Evolutionary conservation across 2,329 filamentous ascomycete species (phyloP).

Genomic region (Xylariaceae sp.): DNA sequence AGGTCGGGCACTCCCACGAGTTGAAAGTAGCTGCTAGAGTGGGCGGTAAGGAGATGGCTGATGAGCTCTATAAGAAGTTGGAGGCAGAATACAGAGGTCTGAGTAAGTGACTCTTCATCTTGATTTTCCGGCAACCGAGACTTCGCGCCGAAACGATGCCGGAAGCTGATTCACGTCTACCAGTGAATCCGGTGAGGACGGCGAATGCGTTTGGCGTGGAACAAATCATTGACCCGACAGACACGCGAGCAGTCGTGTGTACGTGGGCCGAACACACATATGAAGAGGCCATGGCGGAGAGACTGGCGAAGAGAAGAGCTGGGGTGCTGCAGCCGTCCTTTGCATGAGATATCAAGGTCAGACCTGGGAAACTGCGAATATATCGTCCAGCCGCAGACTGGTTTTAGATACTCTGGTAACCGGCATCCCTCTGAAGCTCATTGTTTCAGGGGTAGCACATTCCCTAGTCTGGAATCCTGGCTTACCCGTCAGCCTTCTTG

Average conservation of each 20-base stretch:
- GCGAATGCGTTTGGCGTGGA: constrained; percentile 11
- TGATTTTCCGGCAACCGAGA: background rate
- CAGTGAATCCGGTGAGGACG: constrained; percentile 10
- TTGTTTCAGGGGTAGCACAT: too few relatives aligned
- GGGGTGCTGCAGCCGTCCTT: constrained; percentile 9
- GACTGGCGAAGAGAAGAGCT: constrained; percentile 8
- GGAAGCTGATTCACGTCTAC: background rate
- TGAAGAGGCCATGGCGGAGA: constrained; percentile 8
- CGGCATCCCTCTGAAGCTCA: too few relatives aligned
- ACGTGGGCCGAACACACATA: constrained; percentile 9
- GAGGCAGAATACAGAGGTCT: constrained; percentile 7
- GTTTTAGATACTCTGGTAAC: too few relatives aligned
- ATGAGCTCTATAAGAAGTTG: constrained; percentile 8
- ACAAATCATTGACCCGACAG: constrained; percentile 9
- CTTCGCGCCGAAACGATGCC: too few relatives aligned
- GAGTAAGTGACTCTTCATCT: constrained; percentile 2
- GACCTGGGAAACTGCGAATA: too few relatives aligned
- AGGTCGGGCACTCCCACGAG: constrained; percentile 9
- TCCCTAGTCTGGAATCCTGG: too few relatives aligned
- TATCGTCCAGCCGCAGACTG: too few relatives aligned
- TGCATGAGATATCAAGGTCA: too few relatives aligned
- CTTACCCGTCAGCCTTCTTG: too few relatives aligned
- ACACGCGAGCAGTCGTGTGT: constrained; percentile 8
- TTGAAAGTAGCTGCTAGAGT: constrained; percentile 8
- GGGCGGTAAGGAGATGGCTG: constrained; percentile 5